Conservation (phyloP, 2,329 filamentous ascomycete species). For the Fusarium robinianum region DNA sequence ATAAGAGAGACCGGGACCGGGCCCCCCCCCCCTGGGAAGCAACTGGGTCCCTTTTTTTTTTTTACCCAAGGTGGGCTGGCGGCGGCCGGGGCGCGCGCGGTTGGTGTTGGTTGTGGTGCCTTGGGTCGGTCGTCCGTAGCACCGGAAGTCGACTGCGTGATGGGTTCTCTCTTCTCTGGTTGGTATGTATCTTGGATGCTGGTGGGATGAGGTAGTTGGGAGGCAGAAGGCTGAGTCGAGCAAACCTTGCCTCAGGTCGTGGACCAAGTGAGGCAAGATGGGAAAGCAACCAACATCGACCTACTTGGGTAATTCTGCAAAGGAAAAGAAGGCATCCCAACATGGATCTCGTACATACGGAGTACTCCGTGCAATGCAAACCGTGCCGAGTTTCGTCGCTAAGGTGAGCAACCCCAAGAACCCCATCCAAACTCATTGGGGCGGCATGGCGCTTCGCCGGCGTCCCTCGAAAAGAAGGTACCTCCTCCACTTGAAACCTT, state of each 20-base stretch:
- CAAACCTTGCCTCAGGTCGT: no score
- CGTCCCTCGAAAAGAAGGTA: constrained; percentile 29
- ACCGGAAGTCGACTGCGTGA: constrained; percentile 5
- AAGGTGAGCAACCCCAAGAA: constrained; percentile 15
- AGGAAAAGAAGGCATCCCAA: no score
- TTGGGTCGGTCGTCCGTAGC: constrained; percentile 11
- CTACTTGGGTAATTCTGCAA: no score
- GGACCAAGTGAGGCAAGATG: background rate
- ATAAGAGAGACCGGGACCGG: constrained; percentile 21
- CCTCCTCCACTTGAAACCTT: constrained; percentile 7
- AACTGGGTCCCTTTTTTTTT: constrained; percentile 2
- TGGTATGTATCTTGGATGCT: background rate
- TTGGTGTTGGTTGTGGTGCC: constrained; percentile 25
- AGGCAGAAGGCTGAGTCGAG: no score
- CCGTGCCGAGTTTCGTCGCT: constrained; percentile 22
- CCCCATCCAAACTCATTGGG: constrained; percentile 15
- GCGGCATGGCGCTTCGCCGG: constrained; percentile 38
- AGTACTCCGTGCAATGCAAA: no score
- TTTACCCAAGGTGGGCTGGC: constrained; percentile 23
- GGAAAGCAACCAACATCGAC: no score
- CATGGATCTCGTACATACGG: no score
- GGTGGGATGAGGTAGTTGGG: background rate
- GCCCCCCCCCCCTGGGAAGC: constrained; percentile 25
- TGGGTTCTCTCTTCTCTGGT: background rate
- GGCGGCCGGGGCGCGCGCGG: constrained; percentile 29